Conservation (phyloP, 306 rosid species). For the Pachyrhizus erosus region DNA sequence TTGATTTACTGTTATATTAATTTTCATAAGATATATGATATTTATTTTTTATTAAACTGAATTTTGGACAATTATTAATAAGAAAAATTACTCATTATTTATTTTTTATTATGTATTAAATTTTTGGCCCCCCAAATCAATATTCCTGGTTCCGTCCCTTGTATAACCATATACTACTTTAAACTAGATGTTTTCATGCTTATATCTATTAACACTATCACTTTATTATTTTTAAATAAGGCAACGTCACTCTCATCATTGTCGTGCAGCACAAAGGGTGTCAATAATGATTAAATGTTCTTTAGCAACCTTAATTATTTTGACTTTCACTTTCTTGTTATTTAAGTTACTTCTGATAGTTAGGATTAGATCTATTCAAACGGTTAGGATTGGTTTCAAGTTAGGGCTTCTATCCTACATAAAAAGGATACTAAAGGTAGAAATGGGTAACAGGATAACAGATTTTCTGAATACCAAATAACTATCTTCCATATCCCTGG, state of each 20-base stretch:
- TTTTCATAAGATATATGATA: too few species aligned
- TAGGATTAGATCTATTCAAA: not conserved
- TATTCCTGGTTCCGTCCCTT: too few species aligned
- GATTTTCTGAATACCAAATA: not conserved
- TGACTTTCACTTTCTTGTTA: not conserved
- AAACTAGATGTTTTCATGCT: not conserved
- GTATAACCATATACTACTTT: not conserved
- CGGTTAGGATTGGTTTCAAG: not conserved
- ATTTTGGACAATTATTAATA: too few species aligned
- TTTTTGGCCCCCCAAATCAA: too few species aligned
- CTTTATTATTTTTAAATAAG: not conserved
- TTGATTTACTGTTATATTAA: too few species aligned
- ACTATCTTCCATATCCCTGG: not conserved
- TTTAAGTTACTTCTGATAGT: not conserved
- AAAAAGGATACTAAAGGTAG: not conserved
- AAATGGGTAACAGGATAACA: not conserved
- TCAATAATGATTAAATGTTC: not conserved
- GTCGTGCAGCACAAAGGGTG: not conserved
- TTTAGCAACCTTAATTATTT: not conserved
- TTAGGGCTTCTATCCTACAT: conserved; percentile 11
- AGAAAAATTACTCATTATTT: too few species aligned
- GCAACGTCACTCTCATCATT: not conserved
- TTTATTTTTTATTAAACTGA: too few species aligned
- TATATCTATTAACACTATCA: not conserved
- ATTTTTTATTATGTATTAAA: too few species aligned